Percentiles rank a stretch among this genome's conserved stretches.
Evolutionary conservation across 2,329 filamentous ascomycete genomes (phyloP).

Genomic region (Neonectria coccinea): DNA sequence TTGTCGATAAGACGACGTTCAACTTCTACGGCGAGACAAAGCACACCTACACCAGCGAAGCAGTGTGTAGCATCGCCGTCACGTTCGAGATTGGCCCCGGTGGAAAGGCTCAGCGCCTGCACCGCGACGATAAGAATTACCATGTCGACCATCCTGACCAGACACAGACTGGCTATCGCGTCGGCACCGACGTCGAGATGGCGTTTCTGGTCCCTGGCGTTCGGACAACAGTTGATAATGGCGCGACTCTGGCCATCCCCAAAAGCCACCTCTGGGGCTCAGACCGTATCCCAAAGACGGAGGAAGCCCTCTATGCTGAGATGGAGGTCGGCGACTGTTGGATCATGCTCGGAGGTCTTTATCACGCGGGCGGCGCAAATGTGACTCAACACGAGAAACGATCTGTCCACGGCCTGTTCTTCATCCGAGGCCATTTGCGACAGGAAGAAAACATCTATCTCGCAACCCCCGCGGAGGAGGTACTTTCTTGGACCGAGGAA

Average conservation of each 20-base stretch:
- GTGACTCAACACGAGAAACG: constrained; percentile 14
- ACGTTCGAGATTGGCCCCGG: constrained; percentile 22
- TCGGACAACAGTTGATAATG: constrained; percentile 17
- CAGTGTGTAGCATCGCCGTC: constrained; percentile 21
- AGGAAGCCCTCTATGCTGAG: constrained; percentile 14
- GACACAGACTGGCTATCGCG: constrained; percentile 13
- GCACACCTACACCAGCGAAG: constrained; percentile 24
- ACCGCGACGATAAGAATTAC: constrained; percentile 25
- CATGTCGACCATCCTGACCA: constrained; percentile 17
- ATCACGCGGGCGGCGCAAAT: constrained; percentile 22
- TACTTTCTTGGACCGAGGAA: constrained; percentile 5
- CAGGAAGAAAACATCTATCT: constrained; percentile 23
- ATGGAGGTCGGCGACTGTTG: constrained; percentile 24
- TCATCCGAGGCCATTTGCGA: constrained; percentile 14
- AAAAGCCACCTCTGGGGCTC: constrained; percentile 21
- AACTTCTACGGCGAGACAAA: constrained; percentile 22
- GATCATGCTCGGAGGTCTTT: constrained; percentile 20
- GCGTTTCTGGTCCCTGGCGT: constrained; percentile 21
- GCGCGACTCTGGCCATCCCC: constrained; percentile 20
- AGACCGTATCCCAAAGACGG: constrained; percentile 15
- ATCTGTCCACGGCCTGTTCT: constrained; percentile 22
- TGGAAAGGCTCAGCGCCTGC: constrained; percentile 20
- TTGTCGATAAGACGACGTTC: constrained; percentile 22
- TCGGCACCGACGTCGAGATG: constrained; percentile 18
- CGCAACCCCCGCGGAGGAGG: constrained; percentile 13